phyloP scores from a whole-genome alignment of 176 grass and related monocot species.

The Urochloa ruziziensis region DNA sequence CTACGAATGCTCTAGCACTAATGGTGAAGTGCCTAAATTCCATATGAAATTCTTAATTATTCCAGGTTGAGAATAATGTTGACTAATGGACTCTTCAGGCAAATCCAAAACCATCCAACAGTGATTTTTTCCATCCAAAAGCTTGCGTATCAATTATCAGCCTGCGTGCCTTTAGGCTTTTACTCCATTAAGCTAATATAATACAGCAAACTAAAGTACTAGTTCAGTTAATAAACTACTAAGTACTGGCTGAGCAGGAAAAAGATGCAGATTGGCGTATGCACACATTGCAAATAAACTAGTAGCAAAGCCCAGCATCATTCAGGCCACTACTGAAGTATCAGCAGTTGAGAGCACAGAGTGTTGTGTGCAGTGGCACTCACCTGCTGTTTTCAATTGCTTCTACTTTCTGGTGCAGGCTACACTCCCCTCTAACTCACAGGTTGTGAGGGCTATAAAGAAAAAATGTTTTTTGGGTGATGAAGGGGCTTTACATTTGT shows the following conservation, averaged over 20 bases:
- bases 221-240: slow-evolving; percentile 12
- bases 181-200: slow-evolving; percentile 35
- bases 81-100: slow-evolving; percentile 11
- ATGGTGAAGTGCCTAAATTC: slow-evolving; percentile 28
- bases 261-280: slow-evolving; percentile 34
- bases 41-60: neutral
- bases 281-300: slow-evolving; percentile 23
- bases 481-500: slow-evolving; percentile 7
- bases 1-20: neutral
- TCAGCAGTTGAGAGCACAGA: neutral
- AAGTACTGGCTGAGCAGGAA: slow-evolving; percentile 16
- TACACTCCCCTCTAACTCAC: neutral
- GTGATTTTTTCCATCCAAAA: neutral
- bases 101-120: slow-evolving; percentile 14
- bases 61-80: slow-evolving; percentile 25
- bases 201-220: neutral
- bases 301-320: slow-evolving; percentile 6
- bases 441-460: neutral
- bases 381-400: neutral
- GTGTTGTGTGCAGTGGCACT: neutral
- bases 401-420: slow-evolving; percentile 11
- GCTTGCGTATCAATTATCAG: slow-evolving; percentile 6
- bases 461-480: neutral
- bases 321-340: slow-evolving; percentile 29
- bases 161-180: slow-evolving; percentile 25